A percentile compares a stretch with the other conserved stretches of the same genome.
phyloP scores from a whole-genome alignment of 495 filamentous ascomycete genomes.

The Sabuloglossum arenarium region DNA sequence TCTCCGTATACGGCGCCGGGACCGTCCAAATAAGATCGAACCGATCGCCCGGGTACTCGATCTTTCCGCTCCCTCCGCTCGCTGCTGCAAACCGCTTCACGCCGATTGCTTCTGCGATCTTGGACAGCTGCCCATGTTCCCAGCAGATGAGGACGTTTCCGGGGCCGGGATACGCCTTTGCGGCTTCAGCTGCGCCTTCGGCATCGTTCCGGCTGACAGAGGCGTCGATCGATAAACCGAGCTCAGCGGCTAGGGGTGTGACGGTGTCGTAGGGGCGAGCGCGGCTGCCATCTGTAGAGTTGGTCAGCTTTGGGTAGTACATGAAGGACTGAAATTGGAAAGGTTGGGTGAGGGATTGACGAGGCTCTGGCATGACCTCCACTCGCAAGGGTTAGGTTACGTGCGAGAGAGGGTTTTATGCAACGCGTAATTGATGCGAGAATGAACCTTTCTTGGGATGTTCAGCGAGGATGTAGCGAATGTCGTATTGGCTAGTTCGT shows the following conservation, averaged over 20 bases:
- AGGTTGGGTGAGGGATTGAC: background rate
- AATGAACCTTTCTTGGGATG: constrained; percentile 24
- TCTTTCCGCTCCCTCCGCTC: constrained; percentile 18
- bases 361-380: too few species aligned
- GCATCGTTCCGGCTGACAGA: constrained; percentile 28
- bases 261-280: constrained; percentile 31
- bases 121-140: constrained; percentile 28
- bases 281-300: constrained; percentile 23
- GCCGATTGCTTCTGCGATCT: constrained; percentile 25
- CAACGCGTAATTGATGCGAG: background rate
- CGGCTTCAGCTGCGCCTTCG: constrained; percentile 23
- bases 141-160: constrained; percentile 38
- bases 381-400: too few species aligned
- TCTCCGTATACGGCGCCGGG: constrained; percentile 17
- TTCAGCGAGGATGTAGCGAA: constrained; percentile 31
- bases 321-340: background rate
- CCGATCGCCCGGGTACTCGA: constrained; percentile 14
- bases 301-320: background rate
- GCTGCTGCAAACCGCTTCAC: constrained; percentile 22
- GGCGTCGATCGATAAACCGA: constrained; percentile 28
- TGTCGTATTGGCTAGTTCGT: constrained; percentile 23
- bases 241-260: constrained; percentile 25
- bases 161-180: constrained; percentile 21
- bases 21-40: constrained; percentile 25
- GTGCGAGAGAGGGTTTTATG: too few species aligned